Conservation (phyloP, 1,284 basidiomycete species). For the Cerioporus squamosus region DNA sequence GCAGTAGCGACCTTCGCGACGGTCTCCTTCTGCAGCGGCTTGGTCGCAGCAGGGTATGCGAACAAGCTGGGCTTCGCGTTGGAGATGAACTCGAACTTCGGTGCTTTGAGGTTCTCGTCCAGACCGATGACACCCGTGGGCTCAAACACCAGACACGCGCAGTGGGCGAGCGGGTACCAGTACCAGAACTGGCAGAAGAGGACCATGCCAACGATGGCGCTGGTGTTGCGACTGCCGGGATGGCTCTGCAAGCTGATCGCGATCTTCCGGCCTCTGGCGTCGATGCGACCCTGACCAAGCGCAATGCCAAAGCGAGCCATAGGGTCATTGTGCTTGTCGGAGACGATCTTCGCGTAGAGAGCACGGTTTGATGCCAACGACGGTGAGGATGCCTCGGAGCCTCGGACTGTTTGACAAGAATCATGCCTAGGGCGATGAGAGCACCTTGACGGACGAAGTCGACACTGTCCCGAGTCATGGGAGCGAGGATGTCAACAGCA, state of each 20-base stretch:
- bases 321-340: conserved; percentile 96
- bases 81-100: conserved; percentile 89
- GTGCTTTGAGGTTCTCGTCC: conserved; percentile 85
- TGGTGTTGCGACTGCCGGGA: conserved; percentile 89
- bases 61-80: conserved; percentile 89
- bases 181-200: conserved; percentile 99
- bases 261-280: conserved; percentile 94
- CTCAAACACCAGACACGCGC: conserved; percentile 90
- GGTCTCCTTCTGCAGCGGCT: conserved; percentile 89
- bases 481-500: conserved; percentile 93
- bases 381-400: conserved; percentile 83
- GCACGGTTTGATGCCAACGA: conserved; percentile 81
- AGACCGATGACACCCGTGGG: conserved; percentile 94
- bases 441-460: conserved; percentile 99
- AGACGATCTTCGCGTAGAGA: conserved; percentile 86
- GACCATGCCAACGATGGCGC: conserved; percentile 93
- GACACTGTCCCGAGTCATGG: conserved; percentile 95
- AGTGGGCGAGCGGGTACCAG: conserved; percentile 98
- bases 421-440: conserved; percentile 92
- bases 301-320: conserved; percentile 97
- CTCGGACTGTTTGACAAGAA: conserved; percentile 95
- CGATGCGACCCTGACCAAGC: conserved; percentile 93
- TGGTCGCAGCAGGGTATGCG: conserved; percentile 84
- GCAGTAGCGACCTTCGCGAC: conserved; percentile 90
- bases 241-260: conserved; percentile 92